Percentiles rank a stretch among this genome's conserved stretches.
These are phyloP conservation scores for Cadophora sp. DNA, from an alignment of 2,329 filamentous ascomycete species.

Conservation along the genomic window DNA sequence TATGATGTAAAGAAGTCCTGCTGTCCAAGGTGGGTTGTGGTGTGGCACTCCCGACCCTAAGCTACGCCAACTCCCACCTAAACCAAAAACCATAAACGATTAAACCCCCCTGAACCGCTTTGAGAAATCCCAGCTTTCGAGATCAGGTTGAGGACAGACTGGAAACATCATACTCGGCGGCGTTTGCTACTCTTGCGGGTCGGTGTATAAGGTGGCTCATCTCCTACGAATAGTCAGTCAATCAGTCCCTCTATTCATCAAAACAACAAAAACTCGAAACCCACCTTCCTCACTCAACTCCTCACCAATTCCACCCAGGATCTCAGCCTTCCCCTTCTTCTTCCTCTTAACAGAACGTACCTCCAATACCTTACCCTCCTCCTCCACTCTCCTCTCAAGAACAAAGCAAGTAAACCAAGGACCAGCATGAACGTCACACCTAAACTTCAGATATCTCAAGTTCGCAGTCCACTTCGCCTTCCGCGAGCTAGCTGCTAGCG, in stretches of 20 bases:
- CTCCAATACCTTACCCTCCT: background rate
- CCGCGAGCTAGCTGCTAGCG: background rate
- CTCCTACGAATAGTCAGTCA: background rate
- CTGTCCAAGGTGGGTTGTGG: background rate
- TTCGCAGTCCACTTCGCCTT: background rate
- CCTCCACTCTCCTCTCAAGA: background rate
- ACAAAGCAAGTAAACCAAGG: constrained; percentile 16
- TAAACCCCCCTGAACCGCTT: background rate
- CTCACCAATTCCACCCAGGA: background rate
- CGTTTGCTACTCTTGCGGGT: background rate
- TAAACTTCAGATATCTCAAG: constrained; percentile 21
- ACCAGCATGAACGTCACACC: constrained; percentile 17
- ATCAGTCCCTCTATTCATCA: background rate
- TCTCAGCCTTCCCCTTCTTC: background rate
- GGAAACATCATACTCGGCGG: background rate
- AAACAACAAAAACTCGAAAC: background rate
- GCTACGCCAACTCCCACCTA: background rate
- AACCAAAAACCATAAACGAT: background rate
- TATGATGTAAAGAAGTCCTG: background rate
- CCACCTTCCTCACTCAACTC: background rate
- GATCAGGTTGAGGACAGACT: background rate
- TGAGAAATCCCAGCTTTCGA: background rate
- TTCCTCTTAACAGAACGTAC: background rate
- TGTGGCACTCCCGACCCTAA: background rate
- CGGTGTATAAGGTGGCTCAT: background rate